A percentile compares a stretch with the other conserved stretches of the same genome.
phyloP scores from a whole-genome alignment of 2,329 filamentous ascomycete species.

The Intubia oerlemansii region DNA sequence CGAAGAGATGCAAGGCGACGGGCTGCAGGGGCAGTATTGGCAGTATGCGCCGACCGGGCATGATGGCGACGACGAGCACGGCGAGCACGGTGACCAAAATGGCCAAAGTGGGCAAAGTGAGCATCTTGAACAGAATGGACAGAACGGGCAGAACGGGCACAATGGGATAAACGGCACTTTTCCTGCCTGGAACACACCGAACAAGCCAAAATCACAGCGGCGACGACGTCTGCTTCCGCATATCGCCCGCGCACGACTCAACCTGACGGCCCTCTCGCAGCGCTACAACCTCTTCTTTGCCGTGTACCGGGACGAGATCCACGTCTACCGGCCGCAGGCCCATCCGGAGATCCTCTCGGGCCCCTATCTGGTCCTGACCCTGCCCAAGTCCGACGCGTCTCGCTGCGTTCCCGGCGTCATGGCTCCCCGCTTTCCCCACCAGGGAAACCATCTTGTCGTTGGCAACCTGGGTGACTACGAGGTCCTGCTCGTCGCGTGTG shows the following conservation, averaged over 20 bases:
- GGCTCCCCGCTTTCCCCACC: slow-evolving; percentile 29
- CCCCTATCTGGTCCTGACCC: slow-evolving; percentile 28
- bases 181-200: too few species aligned
- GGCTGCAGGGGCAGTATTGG: too few species aligned
- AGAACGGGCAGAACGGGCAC: too few species aligned
- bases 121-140: too few species aligned
- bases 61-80: too few species aligned
- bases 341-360: slow-evolving; percentile 25
- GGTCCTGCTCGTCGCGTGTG: slow-evolving; percentile 43
- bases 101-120: too few species aligned
- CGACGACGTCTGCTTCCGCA: too few species aligned
- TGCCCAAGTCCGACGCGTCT: slow-evolving; percentile 19
- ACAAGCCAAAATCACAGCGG: too few species aligned
- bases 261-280: slow-evolving; percentile 36
- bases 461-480: slow-evolving; percentile 50
- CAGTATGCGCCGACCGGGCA: too few species aligned
- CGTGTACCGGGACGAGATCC: slow-evolving; percentile 33
- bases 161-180: too few species aligned
- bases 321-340: slow-evolving; percentile 30
- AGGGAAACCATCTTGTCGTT: slow-evolving; percentile 46
- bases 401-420: slow-evolving; percentile 27
- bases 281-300: slow-evolving; percentile 39
- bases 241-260: slow-evolving; percentile 20
- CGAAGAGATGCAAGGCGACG: too few species aligned
- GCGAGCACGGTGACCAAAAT: too few species aligned